phyloP scores from a whole-genome alignment of 2,329 filamentous ascomycete genomes.

The Xylaria multiplex region DNA sequence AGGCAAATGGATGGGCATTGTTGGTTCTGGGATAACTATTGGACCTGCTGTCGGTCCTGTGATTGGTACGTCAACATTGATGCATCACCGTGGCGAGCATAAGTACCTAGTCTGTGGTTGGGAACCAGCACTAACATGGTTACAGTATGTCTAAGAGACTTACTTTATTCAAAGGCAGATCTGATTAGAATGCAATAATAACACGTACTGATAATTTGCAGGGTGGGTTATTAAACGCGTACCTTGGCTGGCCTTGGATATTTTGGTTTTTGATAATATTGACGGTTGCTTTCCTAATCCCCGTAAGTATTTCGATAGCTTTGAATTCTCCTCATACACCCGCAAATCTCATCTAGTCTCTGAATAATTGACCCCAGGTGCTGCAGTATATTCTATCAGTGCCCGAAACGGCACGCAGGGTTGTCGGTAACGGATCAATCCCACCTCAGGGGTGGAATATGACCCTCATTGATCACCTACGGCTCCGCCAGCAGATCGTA shows the following conservation, averaged over 20 bases:
- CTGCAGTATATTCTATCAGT: conserved; percentile 60
- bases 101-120: neutral
- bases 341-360: no score
- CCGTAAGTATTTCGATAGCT: conserved; percentile 40
- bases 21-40: conserved; percentile 67
- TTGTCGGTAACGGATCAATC: conserved; percentile 72
- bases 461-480: conserved; percentile 62
- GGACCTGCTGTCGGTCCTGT: conserved; percentile 57
- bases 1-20: conserved; percentile 77
- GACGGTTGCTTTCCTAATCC: conserved; percentile 60
- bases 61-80: conserved; percentile 27
- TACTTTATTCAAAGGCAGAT: neutral
- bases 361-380: conserved; percentile 7
- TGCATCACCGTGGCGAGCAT: neutral
- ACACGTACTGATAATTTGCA: conserved; percentile 62
- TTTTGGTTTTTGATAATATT: conserved; percentile 76
- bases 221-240: conserved; percentile 71
- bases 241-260: conserved; percentile 73
- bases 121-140: conserved; percentile 23
- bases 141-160: conserved; percentile 29
- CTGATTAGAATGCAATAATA: neutral
- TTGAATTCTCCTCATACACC: neutral
- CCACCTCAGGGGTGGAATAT: conserved; percentile 67
- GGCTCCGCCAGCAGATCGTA: conserved; percentile 49
- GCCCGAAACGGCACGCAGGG: conserved; percentile 68